These are phyloP conservation scores for Boletus coccyginus DNA, from an alignment of 768 basidiomycete species.

Conservation along the genomic window DNA sequence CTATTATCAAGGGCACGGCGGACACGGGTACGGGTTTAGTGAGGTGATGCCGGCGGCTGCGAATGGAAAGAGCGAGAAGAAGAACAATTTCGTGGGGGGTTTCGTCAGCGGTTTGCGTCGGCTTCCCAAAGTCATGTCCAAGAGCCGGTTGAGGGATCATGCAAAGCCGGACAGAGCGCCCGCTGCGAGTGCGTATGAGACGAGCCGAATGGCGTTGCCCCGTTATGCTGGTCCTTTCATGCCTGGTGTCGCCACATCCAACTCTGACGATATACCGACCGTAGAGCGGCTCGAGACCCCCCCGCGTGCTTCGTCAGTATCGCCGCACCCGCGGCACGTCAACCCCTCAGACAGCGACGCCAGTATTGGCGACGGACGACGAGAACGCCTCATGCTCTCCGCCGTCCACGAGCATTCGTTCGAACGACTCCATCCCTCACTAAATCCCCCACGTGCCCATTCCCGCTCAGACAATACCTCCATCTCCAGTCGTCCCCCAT, in stretches of 20 bases:
- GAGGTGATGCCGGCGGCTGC: slow-evolving; percentile 19
- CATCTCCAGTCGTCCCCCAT: too few relatives aligned
- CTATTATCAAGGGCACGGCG: slow-evolving; percentile 2
- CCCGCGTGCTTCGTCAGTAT: slow-evolving; percentile 1
- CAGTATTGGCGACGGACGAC: too few relatives aligned
- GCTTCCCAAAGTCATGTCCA: slow-evolving; percentile 35
- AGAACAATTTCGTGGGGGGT: slow-evolving; percentile 27
- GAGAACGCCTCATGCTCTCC: too few relatives aligned
- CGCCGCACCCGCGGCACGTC: too few relatives aligned
- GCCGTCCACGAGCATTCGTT: too few relatives aligned
- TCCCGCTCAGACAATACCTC: too few relatives aligned
- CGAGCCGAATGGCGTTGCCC: slow-evolving; percentile 11
- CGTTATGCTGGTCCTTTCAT: slow-evolving; percentile 22
- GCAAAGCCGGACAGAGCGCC: slow-evolving; percentile 18
- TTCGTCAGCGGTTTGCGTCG: slow-evolving; percentile 31
- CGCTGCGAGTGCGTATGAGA: slow-evolving; percentile 3
- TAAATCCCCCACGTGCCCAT: too few relatives aligned
- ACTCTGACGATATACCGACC: slow-evolving; percentile 29
- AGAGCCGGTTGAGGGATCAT: slow-evolving; percentile 26
- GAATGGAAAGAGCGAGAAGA: slow-evolving; percentile 32
- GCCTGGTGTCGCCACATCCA: slow-evolving; percentile 19
- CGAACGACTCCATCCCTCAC: too few relatives aligned
- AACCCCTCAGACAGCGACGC: too few relatives aligned
- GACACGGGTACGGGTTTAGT: slow-evolving; percentile 23
- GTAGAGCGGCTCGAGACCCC: slow-evolving; percentile 29